phyloP scores from a whole-genome alignment of 805 yeast genomes.

The Naumovozyma dairenensis region DNA sequence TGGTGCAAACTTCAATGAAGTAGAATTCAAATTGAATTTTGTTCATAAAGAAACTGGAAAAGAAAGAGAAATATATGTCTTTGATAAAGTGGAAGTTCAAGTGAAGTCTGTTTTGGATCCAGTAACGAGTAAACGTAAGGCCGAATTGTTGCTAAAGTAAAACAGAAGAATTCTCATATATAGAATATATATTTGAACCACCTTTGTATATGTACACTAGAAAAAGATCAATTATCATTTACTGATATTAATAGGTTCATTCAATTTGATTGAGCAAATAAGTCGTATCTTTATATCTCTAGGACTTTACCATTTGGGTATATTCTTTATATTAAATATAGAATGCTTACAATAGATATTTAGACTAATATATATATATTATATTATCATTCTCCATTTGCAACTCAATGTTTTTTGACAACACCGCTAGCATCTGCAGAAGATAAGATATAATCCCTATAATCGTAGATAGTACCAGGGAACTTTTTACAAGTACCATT shows the following conservation, averaged over 20 bases:
- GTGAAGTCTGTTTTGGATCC: constrained; percentile 78
- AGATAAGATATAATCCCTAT: constrained; percentile 76
- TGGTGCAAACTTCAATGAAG: constrained; percentile 66
- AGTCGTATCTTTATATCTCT: too few relatives aligned
- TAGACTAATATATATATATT: too few relatives aligned
- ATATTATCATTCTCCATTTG: too few relatives aligned
- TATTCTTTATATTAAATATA: too few relatives aligned
- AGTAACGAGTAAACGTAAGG: constrained; percentile 85
- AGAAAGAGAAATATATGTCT: constrained; percentile 50
- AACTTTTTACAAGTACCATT: constrained; percentile 69
- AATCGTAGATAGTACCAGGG: constrained; percentile 75
- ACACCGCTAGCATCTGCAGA: constrained; percentile 81
- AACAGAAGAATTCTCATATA: not conserved
- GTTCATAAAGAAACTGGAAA: constrained; percentile 35
- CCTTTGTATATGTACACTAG: too few relatives aligned
- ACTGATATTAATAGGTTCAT: too few relatives aligned
- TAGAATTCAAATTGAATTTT: constrained; percentile 58
- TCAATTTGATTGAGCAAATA: too few relatives aligned
- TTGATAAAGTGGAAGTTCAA: constrained; percentile 77
- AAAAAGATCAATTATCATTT: too few relatives aligned
- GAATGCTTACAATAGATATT: too few relatives aligned
- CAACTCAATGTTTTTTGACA: constrained; percentile 62
- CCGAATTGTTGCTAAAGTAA: constrained; percentile 55
- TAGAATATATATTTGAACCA: too few relatives aligned
- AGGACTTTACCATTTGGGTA: too few relatives aligned